phyloP scores from a whole-genome alignment of 2,329 filamentous ascomycete species.

The Sporothrix humicola region DNA sequence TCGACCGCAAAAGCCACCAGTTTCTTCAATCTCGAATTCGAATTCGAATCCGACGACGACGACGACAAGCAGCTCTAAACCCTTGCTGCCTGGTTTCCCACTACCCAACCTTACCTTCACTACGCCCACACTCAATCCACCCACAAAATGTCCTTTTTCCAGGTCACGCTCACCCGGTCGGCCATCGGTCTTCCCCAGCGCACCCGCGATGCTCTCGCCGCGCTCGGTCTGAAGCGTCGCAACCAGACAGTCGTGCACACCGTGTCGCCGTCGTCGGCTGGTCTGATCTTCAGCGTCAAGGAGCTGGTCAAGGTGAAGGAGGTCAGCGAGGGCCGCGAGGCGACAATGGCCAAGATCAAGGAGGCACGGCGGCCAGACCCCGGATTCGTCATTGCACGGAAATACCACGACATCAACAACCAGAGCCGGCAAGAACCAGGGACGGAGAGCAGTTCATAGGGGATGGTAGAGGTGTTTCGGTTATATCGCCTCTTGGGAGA shows the following conservation, averaged over 20 bases:
- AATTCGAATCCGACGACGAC: neutral
- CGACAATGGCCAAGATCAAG: constrained; percentile 72
- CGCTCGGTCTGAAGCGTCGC: constrained; percentile 83
- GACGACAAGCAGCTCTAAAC: neutral
- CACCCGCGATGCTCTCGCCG: constrained; percentile 78
- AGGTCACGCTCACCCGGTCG: constrained; percentile 86
- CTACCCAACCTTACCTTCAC: too few species aligned
- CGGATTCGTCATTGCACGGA: constrained; percentile 60
- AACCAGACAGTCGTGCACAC: constrained; percentile 89
- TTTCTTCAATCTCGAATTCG: neutral
- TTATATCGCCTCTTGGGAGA: too few species aligned
- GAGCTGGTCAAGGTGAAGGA: constrained; percentile 85
- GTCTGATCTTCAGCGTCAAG: constrained; percentile 93
- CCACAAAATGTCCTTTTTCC: constrained; percentile 75
- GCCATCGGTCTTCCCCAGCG: constrained; percentile 85
- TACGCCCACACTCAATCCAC: neutral
- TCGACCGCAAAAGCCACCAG: neutral
- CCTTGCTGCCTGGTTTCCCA: neutral
- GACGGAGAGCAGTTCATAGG: constrained; percentile 25
- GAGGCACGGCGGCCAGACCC: constrained; percentile 73
- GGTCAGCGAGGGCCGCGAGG: constrained; percentile 65
- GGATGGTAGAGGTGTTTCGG: too few species aligned
- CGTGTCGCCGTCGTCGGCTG: constrained; percentile 78
- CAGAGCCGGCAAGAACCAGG: constrained; percentile 10
- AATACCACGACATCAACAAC: constrained; percentile 23